Evolutionary conservation across 2,329 filamentous ascomycete species (phyloP), one percentile per base, ranked within the genome.

Genomic region (Amauroascus niger): DNA sequence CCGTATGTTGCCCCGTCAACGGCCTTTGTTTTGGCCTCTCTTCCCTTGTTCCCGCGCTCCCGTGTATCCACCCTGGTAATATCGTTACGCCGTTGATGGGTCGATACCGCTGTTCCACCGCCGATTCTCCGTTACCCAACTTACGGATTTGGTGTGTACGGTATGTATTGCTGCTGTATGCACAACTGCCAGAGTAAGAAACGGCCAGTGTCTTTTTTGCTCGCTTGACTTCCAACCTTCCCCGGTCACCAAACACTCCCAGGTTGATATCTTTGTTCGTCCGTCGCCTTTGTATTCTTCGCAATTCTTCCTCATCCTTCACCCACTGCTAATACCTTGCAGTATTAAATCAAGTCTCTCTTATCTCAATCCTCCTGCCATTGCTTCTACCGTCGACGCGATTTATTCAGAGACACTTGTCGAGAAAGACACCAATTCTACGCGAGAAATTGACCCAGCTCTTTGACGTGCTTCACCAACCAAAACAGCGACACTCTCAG

Each of bases 1-100:
- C n/a, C 46, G 39, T 50, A 11, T 11, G 55, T 55, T 55, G 18
- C 55, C 52, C 26, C 11, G 49, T 46, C 52, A 57, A 57, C 55
- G 44, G 48, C 20, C 48, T 55, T 55, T 54, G 52, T 57, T 57
- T 55, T 13, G 50, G 45, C 37, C 30, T 18, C 45, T 45, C 45
- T 43, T 26, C 41, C 24, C 51, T 18, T 41, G 41, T 28, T 46
- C 48, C 35, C 22, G 50, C 26, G 37, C 13, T 7, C 9, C 32
- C n/a, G 35, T 37, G 41, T 40, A 22, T 33, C 39, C 50, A 49
- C 51, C 24, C 22, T 49, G 30, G 46, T 51, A 49, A 16, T 39
- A 35, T 35, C 32, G 49, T 49, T 57, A 57, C 46, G 44, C 24
- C 44, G 55, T 52, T 48, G 48, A 40, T 52, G 41, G 47, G 39